phyloP scores from a whole-genome alignment of 1,139 yeast species.

The Lodderomyces margitis region DNA sequence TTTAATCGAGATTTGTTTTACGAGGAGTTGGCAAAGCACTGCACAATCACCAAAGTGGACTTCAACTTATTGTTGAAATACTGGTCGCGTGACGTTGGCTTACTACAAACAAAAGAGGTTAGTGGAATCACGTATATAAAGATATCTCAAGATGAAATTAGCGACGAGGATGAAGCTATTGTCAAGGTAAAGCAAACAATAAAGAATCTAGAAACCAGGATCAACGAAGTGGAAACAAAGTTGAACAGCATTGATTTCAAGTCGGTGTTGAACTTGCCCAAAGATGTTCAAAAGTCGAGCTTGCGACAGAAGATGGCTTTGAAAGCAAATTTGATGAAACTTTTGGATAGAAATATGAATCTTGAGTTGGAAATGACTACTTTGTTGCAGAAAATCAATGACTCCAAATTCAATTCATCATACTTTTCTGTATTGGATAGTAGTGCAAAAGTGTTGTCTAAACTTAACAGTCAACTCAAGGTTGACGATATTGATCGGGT shows the following conservation, averaged over 20 bases:
- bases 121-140: slow-evolving; percentile 23
- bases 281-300: slow-evolving; percentile 13
- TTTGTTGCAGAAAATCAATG: slow-evolving; percentile 45
- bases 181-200: slow-evolving; percentile 24
- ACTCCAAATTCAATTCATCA: slow-evolving; percentile 43
- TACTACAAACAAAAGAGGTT: slow-evolving; percentile 15
- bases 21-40: slow-evolving; percentile 14
- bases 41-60: slow-evolving; percentile 21
- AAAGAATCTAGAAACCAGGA: slow-evolving; percentile 20
- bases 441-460: slow-evolving; percentile 34
- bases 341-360: slow-evolving; percentile 28
- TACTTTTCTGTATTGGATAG: slow-evolving; percentile 35
- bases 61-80: slow-evolving; percentile 25
- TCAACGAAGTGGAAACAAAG: slow-evolving; percentile 21
- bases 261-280: slow-evolving; percentile 9
- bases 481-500: slow-evolving; percentile 33
- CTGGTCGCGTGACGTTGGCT: slow-evolving; percentile 23
- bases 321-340: slow-evolving; percentile 24
- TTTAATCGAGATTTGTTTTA: slow-evolving; percentile 20
- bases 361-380: slow-evolving; percentile 37
- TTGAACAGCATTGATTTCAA: slow-evolving; percentile 23
- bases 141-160: slow-evolving; percentile 19
- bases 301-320: slow-evolving; percentile 10
- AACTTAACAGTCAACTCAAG: slow-evolving; percentile 30
- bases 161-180: slow-evolving; percentile 32